Evolutionary conservation across 2,329 filamentous ascomycete species (phyloP), one percentile per base, ranked within the genome.

Genomic region (Lachnellula cervina): DNA sequence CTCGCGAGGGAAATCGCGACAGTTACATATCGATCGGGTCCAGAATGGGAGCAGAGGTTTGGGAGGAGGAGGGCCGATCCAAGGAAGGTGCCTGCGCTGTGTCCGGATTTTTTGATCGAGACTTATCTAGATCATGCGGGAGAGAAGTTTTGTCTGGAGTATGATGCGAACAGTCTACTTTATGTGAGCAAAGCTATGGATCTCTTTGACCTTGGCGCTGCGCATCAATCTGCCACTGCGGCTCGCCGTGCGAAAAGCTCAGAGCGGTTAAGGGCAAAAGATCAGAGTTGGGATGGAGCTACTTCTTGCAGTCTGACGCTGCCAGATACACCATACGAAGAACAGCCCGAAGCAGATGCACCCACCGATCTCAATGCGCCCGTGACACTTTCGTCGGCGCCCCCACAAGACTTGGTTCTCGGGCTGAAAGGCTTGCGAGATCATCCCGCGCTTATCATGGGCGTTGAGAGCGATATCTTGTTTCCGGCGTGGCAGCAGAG

Each of bases 171-270:
- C 73, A 96, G 91, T 68, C 76, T 97, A 40, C 78, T 99, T 2
- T 99, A 99, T 71, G 90, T 99, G 55, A 96, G 90, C 71, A 99
- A 99, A 74, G 94, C 94, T 5, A 99, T 99, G 94, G 94, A 99
- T 69, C 78, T 99, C 13, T 99, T 99, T 71, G 94, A 99, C 67
- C 81, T 99, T 0, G 91, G 94, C 23, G 76, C 76, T 19, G 68
- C 76, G 34, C 81, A 90, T 28, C 79, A 92, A 16, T 76, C 79
- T 14, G 77, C 82, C 6, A 44, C n/a, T 23, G 42, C 42, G 11
- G 16, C 42, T 17, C 16, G 42, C 11, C 42, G 42, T 19, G 42
- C n/a, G 19, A 19, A 17, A 53, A 84, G 87, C 48, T 74, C 80
- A 58, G 72, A 76, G 45, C 80, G 81, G 49, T 73, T 92, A 2